Conservation (phyloP, 2,329 filamentous ascomycete genomes). For the Colletotrichum chlorophyti region DNA sequence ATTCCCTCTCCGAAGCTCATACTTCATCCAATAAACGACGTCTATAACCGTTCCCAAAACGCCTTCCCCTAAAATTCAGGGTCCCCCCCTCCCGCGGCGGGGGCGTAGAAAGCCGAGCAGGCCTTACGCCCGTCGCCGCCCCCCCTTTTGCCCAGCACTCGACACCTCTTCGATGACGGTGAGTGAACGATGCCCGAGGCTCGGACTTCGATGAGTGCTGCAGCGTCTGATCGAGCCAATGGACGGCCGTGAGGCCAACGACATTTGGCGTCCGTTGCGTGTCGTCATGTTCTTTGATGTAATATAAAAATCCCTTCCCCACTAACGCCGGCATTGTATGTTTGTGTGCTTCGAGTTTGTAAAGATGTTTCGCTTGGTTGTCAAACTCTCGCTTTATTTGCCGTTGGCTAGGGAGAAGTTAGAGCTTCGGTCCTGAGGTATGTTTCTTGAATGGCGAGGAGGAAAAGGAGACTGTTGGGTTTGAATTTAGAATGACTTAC, state of each 20-base stretch:
- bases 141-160: not conserved
- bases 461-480: too few species aligned
- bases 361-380: too few species aligned
- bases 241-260: conserved; percentile 9
- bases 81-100: not conserved
- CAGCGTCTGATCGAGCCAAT: conserved; percentile 16
- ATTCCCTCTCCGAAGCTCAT: not conserved
- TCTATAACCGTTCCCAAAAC: not conserved
- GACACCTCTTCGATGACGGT: too few species aligned
- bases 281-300: not conserved
- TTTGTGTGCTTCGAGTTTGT: not conserved
- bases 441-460: too few species aligned
- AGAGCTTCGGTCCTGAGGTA: not conserved
- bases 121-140: not conserved
- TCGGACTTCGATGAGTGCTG: too few species aligned
- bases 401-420: not conserved
- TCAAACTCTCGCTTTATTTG: not conserved
- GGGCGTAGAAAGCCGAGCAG: too few species aligned
- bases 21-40: not conserved
- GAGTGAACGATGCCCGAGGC: too few species aligned
- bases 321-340: conserved; percentile 7
- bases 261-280: not conserved
- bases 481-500: conserved; percentile 8
- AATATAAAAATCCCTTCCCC: not conserved
- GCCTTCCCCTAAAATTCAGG: conserved; percentile 4